These are phyloP conservation scores for Corymbia calophylla DNA, from an alignment of 441 rosid species.

Conservation along the genomic window DNA sequence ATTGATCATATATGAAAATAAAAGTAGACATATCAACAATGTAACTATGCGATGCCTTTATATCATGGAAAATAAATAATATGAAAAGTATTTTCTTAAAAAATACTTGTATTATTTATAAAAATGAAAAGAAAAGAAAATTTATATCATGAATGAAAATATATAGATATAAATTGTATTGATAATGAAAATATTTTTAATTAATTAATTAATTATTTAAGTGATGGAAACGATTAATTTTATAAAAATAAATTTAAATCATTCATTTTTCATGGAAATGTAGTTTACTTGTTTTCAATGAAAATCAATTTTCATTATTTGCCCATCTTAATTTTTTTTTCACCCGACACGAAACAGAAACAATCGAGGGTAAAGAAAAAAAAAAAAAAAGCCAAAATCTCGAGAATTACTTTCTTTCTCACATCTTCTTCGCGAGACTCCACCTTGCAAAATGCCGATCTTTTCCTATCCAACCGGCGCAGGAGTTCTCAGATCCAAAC, in stretches of 20 bases:
- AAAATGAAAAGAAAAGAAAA: background rate
- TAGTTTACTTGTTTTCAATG: background rate
- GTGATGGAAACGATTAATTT: accelerated
- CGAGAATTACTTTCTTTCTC: background rate
- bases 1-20: too few species aligned
- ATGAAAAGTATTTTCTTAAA: background rate
- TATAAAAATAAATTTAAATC: background rate
- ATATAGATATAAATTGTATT: too few species aligned
- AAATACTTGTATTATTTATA: background rate
- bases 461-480: background rate
- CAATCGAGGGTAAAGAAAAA: background rate
- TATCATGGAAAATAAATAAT: accelerated
- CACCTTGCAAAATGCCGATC: background rate
- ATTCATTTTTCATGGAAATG: background rate
- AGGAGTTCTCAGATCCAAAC: background rate
- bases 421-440: background rate
- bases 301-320: background rate
- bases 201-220: background rate
- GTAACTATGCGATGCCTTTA: too few species aligned
- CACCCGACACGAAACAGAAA: background rate
- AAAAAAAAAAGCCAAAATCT: background rate
- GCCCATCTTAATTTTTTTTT: background rate
- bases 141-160: too few species aligned
- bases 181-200: background rate
- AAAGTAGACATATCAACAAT: too few species aligned